phyloP scores from a whole-genome alignment of 345 rosid species.

The Gossypium australe region DNA sequence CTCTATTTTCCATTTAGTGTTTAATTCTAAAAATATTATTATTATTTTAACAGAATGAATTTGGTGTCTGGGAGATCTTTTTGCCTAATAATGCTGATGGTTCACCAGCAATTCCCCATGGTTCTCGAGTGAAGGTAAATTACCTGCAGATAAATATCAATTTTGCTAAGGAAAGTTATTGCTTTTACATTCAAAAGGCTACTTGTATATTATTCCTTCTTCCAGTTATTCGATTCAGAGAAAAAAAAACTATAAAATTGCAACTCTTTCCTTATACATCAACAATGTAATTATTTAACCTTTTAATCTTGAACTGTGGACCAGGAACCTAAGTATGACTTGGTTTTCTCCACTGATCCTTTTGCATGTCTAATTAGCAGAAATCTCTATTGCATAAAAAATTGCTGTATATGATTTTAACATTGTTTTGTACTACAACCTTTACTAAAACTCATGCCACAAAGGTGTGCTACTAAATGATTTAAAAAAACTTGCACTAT shows the following conservation, averaged over 20 bases:
- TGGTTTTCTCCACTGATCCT: background rate
- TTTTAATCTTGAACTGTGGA: background rate
- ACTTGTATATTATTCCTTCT: background rate
- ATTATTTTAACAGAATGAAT: constrained; percentile 57
- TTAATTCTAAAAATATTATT: background rate
- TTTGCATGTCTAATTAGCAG: constrained; percentile 5
- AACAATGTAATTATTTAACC: background rate
- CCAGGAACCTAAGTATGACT: background rate
- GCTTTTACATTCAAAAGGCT: background rate
- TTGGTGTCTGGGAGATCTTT: constrained; percentile 96
- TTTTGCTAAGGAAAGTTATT: background rate
- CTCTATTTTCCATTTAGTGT: background rate
- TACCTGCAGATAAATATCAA: constrained; percentile 2
- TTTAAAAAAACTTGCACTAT: background rate
- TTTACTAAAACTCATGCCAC: background rate
- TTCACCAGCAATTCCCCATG: constrained; percentile 87
- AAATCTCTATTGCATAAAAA: background rate
- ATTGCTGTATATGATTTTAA: background rate
- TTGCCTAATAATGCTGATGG: constrained; percentile 90
- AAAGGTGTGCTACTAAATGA: background rate
- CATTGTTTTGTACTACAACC: background rate
- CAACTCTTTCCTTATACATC: background rate
- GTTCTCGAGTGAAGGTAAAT: constrained; percentile 93
- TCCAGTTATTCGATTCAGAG: background rate
- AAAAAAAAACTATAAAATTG: background rate